phyloP scores from a whole-genome alignment of 139 green algal species.

The Trebouxia sp. region DNA sequence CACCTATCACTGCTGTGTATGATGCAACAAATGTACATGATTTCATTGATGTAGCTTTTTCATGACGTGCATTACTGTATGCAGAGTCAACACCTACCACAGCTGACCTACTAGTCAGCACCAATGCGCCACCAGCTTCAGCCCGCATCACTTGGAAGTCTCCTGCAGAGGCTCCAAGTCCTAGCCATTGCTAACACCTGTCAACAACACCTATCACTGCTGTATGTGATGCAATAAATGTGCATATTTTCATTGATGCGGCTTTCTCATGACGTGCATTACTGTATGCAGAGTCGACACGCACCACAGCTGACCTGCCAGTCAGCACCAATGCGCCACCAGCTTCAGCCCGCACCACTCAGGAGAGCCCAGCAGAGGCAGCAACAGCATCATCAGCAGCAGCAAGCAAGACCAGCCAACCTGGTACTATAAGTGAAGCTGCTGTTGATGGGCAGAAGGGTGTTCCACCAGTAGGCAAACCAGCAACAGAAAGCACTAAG shows the following conservation, averaged over 20 bases:
- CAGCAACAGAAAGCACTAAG: background rate
- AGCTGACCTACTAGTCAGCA: too few species aligned
- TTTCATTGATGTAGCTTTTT: too few species aligned
- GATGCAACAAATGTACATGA: too few species aligned
- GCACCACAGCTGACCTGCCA: slow-evolving; percentile 13
- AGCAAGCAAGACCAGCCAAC: background rate
- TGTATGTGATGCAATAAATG: too few species aligned
- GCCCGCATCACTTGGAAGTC: background rate
- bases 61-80: too few species aligned
- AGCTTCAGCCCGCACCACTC: background rate
- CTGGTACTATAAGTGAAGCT: background rate
- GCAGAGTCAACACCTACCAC: too few species aligned
- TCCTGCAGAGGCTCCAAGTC: too few species aligned
- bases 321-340: slow-evolving; percentile 1
- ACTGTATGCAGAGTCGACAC: background rate
- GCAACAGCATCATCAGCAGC: background rate
- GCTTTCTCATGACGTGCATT: background rate
- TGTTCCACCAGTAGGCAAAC: background rate
- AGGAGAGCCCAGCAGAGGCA: slow-evolving; percentile 6
- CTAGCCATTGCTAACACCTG: too few species aligned
- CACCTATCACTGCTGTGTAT: too few species aligned
- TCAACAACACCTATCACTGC: too few species aligned
- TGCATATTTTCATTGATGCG: too few species aligned
- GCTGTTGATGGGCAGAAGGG: background rate
- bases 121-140: too few species aligned